A percentile compares a stretch with the other conserved stretches of the same genome.
phyloP scores from a whole-genome alignment of 768 basidiomycete genomes.

The Kwoniella dejecticola region DNA sequence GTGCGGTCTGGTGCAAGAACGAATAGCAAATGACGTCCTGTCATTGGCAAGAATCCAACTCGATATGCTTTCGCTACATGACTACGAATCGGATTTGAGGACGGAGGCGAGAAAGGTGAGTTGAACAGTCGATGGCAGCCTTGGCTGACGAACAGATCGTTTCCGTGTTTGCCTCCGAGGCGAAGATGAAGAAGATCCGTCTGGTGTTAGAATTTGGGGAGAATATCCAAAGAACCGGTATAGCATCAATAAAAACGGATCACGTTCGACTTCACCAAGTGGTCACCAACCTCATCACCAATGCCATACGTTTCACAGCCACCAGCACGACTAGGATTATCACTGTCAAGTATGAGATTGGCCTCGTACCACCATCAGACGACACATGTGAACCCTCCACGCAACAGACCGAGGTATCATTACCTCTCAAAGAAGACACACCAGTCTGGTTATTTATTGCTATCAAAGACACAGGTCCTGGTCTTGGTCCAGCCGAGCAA shows the following conservation, averaged over 20 bases:
- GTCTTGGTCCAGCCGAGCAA: conserved; percentile 40
- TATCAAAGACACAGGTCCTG: conserved; percentile 50
- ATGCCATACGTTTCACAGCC: conserved; percentile 51
- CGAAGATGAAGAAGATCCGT: conserved; percentile 39
- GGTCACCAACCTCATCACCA: conserved; percentile 48
- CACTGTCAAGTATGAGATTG: conserved; percentile 41
- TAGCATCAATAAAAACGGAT: conserved; percentile 22
- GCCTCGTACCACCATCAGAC: conserved; percentile 32
- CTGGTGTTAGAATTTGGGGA: conserved; percentile 39
- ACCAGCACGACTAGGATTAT: conserved; percentile 26
- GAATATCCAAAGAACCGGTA: conserved; percentile 17
- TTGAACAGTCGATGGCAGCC: not conserved
- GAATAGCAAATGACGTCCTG: conserved; percentile 51
- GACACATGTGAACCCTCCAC: conserved; percentile 19
- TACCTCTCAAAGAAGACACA: conserved; percentile 21
- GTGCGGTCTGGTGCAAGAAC: conserved; percentile 41
- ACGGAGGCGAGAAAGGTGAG: conserved; percentile 38
- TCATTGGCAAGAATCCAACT: conserved; percentile 45
- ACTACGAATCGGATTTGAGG: conserved; percentile 36
- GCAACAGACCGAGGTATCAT: not conserved
- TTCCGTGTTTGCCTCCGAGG: conserved; percentile 47
- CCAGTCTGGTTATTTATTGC: conserved; percentile 38
- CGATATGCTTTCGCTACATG: conserved; percentile 39
- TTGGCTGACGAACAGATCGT: conserved; percentile 31
- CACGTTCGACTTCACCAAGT: conserved; percentile 36